Percentiles rank a stretch among this genome's conserved stretches.
phyloP scores from a whole-genome alignment of 768 basidiomycete species.

The Suillus lakei region DNA sequence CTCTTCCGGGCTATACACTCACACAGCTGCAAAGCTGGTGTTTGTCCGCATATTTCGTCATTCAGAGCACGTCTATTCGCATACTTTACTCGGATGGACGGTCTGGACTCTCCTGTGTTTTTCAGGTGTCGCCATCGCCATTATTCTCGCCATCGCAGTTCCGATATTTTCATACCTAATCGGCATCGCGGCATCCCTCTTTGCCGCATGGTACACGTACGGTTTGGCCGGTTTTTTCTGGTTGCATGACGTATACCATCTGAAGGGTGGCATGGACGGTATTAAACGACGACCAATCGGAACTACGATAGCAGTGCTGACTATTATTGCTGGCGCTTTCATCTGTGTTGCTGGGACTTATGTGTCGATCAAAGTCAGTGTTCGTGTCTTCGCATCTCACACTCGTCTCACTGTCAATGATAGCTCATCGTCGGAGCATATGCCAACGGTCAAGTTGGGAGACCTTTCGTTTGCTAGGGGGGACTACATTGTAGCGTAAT shows the following conservation, averaged over 20 bases:
- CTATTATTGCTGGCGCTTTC: constrained; percentile 53
- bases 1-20: constrained; percentile 50
- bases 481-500: neutral
- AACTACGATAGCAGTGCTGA: constrained; percentile 43
- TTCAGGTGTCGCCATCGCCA: constrained; percentile 39
- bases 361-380: constrained; percentile 52
- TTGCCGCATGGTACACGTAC: constrained; percentile 65
- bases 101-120: constrained; percentile 52
- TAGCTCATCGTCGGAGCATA: constrained; percentile 56
- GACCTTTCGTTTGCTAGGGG: constrained; percentile 49
- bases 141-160: constrained; percentile 53
- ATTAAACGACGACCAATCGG: constrained; percentile 39
- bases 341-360: constrained; percentile 58
- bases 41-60: constrained; percentile 57
- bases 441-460: constrained; percentile 43
- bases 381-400: neutral
- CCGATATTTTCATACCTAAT: constrained; percentile 61
- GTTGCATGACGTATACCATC: constrained; percentile 52
- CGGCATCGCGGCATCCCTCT: constrained; percentile 55
- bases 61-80: constrained; percentile 52
- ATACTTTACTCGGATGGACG: constrained; percentile 54
- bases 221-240: constrained; percentile 58
- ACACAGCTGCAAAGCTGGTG: constrained; percentile 57
- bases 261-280: constrained; percentile 40
- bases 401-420: neutral